Evolutionary conservation across 2,329 filamentous ascomycete species (phyloP).

Genomic region (Talaromyces sp.): DNA sequence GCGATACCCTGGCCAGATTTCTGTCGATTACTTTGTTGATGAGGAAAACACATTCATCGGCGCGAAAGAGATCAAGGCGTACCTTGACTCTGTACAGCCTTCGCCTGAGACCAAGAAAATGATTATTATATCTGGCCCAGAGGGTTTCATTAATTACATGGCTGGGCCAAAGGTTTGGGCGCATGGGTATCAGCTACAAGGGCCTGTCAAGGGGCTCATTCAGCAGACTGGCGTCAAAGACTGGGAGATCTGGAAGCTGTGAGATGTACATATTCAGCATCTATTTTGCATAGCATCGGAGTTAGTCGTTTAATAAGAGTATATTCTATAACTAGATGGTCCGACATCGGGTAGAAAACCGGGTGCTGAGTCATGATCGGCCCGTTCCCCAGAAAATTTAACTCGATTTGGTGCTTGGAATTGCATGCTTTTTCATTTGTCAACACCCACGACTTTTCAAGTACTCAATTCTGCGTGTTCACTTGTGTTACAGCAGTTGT

Average conservation of each 20-base stretch:
- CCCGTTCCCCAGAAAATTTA: constrained; percentile 14
- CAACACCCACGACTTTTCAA: background rate
- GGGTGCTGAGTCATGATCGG: constrained; percentile 12
- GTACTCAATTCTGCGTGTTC: background rate
- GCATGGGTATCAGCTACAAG: constrained; percentile 68
- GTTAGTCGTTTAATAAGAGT: constrained; percentile 1
- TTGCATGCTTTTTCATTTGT: constrained; percentile 14
- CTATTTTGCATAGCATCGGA: constrained; percentile 13
- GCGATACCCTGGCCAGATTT: constrained; percentile 52
- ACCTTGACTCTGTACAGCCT: constrained; percentile 22
- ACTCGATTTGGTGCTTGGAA: constrained; percentile 6
- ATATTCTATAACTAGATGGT: background rate
- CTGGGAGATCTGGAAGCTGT: constrained; percentile 58
- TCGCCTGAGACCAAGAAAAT: constrained; percentile 40
- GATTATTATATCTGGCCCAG: constrained; percentile 82
- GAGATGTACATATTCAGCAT: constrained; percentile 17
- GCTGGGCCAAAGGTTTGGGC: constrained; percentile 75
- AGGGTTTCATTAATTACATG: constrained; percentile 78
- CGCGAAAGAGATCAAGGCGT: constrained; percentile 44
- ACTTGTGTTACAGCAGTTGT: background rate
- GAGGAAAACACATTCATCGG: constrained; percentile 66
- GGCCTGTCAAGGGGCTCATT: constrained; percentile 64
- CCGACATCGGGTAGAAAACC: constrained; percentile 10
- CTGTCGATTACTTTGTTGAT: constrained; percentile 73
- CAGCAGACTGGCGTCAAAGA: constrained; percentile 53